Percentiles rank a stretch among this genome's conserved stretches.
Conservation (phyloP, 805 yeast species). For the Maudiozyma saulgeensis region DNA sequence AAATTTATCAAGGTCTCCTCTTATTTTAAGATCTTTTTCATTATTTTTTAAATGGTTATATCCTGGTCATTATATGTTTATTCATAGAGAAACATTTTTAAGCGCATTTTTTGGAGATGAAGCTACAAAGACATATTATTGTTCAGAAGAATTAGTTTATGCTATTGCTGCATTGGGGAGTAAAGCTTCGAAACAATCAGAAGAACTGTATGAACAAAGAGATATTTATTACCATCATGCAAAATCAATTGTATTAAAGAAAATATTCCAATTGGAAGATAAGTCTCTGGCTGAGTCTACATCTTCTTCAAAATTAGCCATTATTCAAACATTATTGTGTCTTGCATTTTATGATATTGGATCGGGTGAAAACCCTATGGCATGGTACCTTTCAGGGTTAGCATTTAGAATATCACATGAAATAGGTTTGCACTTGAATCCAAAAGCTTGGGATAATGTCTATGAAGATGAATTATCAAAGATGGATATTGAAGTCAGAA, state of each 20-base stretch:
- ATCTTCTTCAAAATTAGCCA: slow-evolving; percentile 38
- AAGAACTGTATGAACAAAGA: slow-evolving; percentile 31
- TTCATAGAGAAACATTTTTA: slow-evolving; percentile 49
- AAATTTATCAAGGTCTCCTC: slow-evolving; percentile 18
- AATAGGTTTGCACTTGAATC: slow-evolving; percentile 48
- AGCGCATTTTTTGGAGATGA: slow-evolving; percentile 41
- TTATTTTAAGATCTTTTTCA: slow-evolving; percentile 19
- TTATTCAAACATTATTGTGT: slow-evolving; percentile 43
- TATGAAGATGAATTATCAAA: slow-evolving; percentile 32
- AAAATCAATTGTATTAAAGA: slow-evolving; percentile 32
- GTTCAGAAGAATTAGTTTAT: slow-evolving; percentile 42
- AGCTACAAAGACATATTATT: slow-evolving; percentile 32
- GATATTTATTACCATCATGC: slow-evolving; percentile 39
- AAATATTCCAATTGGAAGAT: slow-evolving; percentile 28
- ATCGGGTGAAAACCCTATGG: slow-evolving; percentile 44
- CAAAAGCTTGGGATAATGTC: slow-evolving; percentile 43
- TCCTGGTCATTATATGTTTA: slow-evolving; percentile 50
- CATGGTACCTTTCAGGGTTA: slow-evolving; percentile 51
- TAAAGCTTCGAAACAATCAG: slow-evolving; percentile 30
- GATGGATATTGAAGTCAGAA: slow-evolving; percentile 43
- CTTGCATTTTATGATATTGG: slow-evolving; percentile 51
- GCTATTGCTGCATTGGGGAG: slow-evolving; percentile 50
- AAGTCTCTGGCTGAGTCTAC: slow-evolving; percentile 18
- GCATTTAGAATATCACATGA: slow-evolving; percentile 55
- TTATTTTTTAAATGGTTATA: slow-evolving; percentile 48